Conservation (phyloP, 306 rosid species). For the Acacia melanoxylon region DNA sequence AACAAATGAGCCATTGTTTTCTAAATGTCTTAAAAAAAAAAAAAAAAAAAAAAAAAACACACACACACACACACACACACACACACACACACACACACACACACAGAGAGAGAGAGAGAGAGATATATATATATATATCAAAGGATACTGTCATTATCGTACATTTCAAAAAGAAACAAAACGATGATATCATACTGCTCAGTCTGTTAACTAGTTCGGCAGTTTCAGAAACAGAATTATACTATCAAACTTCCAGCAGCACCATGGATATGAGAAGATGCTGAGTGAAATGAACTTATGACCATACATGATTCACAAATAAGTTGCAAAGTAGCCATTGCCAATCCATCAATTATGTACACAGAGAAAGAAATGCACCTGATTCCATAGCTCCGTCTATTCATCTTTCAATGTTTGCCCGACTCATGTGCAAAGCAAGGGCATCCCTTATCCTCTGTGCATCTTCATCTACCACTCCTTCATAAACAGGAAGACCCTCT, state of each 20-base stretch:
- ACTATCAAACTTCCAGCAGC: not conserved
- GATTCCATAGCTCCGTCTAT: not conserved
- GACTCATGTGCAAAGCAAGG: slow-evolving; percentile 69
- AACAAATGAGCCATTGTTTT: not conserved
- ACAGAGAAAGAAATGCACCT: slow-evolving; percentile 1
- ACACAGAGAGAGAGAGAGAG: too few species aligned
- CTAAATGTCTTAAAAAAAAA: not conserved
- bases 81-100: too few species aligned
- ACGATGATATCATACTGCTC: not conserved
- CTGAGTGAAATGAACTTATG: not conserved
- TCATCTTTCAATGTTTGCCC: slow-evolving; percentile 59
- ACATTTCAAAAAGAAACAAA: not conserved
- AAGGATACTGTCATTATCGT: not conserved
- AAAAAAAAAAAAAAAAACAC: not conserved
- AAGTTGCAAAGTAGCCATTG: not conserved
- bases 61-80: too few species aligned
- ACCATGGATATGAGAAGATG: slow-evolving; percentile 7
- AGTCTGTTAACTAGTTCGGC: not conserved
- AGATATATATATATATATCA: not conserved
- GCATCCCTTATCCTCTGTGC: slow-evolving; percentile 65
- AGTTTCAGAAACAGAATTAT: not conserved
- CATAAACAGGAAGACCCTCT: slow-evolving; percentile 39
- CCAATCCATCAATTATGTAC: not conserved
- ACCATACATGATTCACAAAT: slow-evolving; percentile 11
- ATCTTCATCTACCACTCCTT: slow-evolving; percentile 57